Percentiles rank a stretch among this genome's conserved stretches.
phyloP scores from a whole-genome alignment of 371 early-diverging fungal genomes.

The Mortierella sp. region DNA sequence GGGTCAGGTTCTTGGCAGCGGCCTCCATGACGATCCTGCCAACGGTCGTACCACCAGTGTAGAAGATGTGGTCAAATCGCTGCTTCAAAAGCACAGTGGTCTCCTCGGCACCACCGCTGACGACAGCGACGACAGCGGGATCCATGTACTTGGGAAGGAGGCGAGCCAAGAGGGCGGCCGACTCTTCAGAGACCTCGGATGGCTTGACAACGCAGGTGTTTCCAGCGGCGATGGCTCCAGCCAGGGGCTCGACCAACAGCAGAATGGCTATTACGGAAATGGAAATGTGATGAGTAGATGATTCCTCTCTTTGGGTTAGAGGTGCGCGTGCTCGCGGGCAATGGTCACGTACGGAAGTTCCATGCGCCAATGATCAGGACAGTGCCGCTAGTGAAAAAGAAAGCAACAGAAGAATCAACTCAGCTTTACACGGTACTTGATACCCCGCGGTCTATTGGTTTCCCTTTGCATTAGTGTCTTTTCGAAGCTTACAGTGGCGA shows the following conservation, averaged over 20 bases:
- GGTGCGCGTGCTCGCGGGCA: background rate
- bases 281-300: background rate
- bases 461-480: background rate
- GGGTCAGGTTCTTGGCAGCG: conserved; percentile 79
- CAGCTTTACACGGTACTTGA: background rate
- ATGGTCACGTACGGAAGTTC: conserved; percentile 78
- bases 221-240: conserved; percentile 86
- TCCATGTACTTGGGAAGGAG: conserved; percentile 73
- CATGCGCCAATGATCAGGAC: conserved; percentile 83
- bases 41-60: conserved; percentile 84
- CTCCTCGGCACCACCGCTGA: conserved; percentile 84
- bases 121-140: conserved; percentile 59
- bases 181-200: conserved; percentile 75
- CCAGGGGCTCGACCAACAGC: conserved; percentile 62
- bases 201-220: conserved; percentile 87
- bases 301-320: background rate
- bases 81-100: conserved; percentile 78
- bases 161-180: conserved; percentile 56
- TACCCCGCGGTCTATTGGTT: too few species aligned
- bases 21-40: conserved; percentile 82
- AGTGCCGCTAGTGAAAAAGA: conserved; percentile 63
- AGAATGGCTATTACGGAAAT: conserved; percentile 21
- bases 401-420: background rate
- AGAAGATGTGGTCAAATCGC: conserved; percentile 88
- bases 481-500: conserved; percentile 34